Percentiles rank a stretch among this genome's conserved stretches.
phyloP scores from a whole-genome alignment of 176 grass and related monocot species.

The Pharus latifolius region DNA sequence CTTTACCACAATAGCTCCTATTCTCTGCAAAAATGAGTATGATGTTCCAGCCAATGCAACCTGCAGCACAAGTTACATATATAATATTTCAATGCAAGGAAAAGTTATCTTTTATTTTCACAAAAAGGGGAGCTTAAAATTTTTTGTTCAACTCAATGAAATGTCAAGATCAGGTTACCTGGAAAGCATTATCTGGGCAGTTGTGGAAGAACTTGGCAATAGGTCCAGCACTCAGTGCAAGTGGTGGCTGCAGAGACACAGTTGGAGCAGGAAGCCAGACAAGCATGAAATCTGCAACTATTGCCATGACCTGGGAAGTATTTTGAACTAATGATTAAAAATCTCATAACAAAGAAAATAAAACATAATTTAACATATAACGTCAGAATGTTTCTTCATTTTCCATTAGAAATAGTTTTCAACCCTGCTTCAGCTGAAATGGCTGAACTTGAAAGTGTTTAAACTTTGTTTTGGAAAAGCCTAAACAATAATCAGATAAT shows the following conservation, averaged over 20 bases:
- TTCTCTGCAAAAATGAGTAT: slow-evolving; percentile 80
- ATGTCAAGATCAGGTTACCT: slow-evolving; percentile 40
- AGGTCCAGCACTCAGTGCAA: slow-evolving; percentile 57
- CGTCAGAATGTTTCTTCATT: background rate
- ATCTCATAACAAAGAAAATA: background rate
- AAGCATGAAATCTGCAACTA: slow-evolving; percentile 99
- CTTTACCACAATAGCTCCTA: slow-evolving; percentile 92
- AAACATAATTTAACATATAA: background rate
- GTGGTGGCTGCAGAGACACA: slow-evolving; percentile 61
- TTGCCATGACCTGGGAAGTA: slow-evolving; percentile 78
- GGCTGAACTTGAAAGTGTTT: background rate
- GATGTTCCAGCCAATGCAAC: slow-evolving; percentile 87
- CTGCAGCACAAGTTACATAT: slow-evolving; percentile 28
- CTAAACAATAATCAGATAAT: background rate
- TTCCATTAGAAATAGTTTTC: background rate
- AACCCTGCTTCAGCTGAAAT: background rate
- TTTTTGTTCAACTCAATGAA: background rate
- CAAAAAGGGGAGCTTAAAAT: background rate
- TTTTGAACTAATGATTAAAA: slow-evolving; percentile 4
- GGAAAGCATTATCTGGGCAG: slow-evolving; percentile 99
- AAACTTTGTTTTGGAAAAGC: background rate
- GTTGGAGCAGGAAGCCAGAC: slow-evolving; percentile 99
- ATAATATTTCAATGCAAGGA: slow-evolving; percentile 2
- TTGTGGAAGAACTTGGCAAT: slow-evolving; percentile 81
- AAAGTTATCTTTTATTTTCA: background rate